These are phyloP conservation scores for Butyriboletus loyo DNA, from an alignment of 768 basidiomycete genomes.

Conservation along the genomic window DNA sequence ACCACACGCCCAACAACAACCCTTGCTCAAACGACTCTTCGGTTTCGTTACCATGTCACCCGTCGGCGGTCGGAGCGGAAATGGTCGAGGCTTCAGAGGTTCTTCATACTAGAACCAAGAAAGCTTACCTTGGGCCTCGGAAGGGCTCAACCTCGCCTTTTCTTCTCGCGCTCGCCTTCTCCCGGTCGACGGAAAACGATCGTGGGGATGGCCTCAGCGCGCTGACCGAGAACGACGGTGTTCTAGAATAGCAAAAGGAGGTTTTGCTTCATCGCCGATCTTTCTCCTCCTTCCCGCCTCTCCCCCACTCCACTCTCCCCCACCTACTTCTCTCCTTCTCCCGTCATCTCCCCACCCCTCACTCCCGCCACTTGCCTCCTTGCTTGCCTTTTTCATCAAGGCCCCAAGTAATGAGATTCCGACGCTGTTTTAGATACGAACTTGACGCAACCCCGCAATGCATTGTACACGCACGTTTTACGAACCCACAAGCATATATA, in stretches of 20 bases:
- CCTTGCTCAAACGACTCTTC: conserved; percentile 30
- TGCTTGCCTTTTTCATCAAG: conserved; percentile 7
- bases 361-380: conserved; percentile 3
- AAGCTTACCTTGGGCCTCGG: not conserved
- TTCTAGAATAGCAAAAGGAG: not conserved
- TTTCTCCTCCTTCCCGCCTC: conserved; percentile 3
- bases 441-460: conserved; percentile 25
- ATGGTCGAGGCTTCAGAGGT: conserved; percentile 25
- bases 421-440: conserved; percentile 20
- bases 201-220: not conserved
- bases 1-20: conserved; percentile 27
- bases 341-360: conserved; percentile 2
- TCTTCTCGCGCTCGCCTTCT: not conserved
- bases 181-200: not conserved
- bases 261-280: conserved; percentile 10
- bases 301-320: conserved; percentile 1
- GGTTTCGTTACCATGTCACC: conserved; percentile 28
- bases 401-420: not conserved
- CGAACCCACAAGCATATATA: conserved; percentile 21
- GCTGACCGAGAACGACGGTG: conserved; percentile 6
- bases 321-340: conserved; percentile 4
- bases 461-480: conserved; percentile 26
- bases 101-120: conserved; percentile 20
- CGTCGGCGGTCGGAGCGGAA: conserved; percentile 20
- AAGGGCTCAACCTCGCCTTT: not conserved